Conservation (phyloP, 805 yeast species). For the Saccharomycopsis javanensis region DNA sequence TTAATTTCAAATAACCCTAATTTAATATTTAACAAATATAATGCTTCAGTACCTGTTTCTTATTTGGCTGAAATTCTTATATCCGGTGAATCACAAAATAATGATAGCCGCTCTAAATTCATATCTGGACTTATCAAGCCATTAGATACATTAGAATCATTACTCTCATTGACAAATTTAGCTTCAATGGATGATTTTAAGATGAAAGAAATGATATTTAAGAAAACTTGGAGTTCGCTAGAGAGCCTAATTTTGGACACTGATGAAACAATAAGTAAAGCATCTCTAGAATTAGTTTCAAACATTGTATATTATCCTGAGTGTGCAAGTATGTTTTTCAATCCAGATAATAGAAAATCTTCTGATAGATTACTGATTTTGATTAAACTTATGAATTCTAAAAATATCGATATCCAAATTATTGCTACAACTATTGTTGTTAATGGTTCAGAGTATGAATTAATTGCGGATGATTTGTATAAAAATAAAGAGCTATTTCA, state of each 20-base stretch:
- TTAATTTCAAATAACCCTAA: slow-evolving; percentile 36
- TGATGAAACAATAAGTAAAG: slow-evolving; percentile 34
- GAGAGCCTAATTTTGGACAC: slow-evolving; percentile 28
- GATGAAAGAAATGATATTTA: slow-evolving; percentile 29
- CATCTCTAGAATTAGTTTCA: slow-evolving; percentile 40
- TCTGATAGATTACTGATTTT: slow-evolving; percentile 20
- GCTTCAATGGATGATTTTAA: slow-evolving; percentile 31
- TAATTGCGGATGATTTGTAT: slow-evolving; percentile 17
- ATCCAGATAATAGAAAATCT: slow-evolving; percentile 22
- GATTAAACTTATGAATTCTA: slow-evolving; percentile 21
- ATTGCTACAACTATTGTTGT: slow-evolving; percentile 23
- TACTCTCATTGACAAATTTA: slow-evolving; percentile 43
- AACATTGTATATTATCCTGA: slow-evolving; percentile 33
- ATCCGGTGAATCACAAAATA: slow-evolving; percentile 23
- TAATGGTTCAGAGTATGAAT: slow-evolving; percentile 23
- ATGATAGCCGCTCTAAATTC: slow-evolving; percentile 3
- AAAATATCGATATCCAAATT: slow-evolving; percentile 20
- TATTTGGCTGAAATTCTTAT: slow-evolving; percentile 40
- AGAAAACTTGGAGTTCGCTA: slow-evolving; percentile 25
- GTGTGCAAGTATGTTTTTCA: slow-evolving; percentile 22
- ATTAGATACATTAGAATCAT: slow-evolving; percentile 36
- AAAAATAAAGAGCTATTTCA: slow-evolving; percentile 13
- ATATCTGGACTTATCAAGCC: slow-evolving; percentile 19
- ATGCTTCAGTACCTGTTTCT: slow-evolving; percentile 35
- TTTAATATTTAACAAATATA: slow-evolving; percentile 32